Evolutionary conservation across 768 basidiomycete genomes (phyloP).

Genomic region (Trametes elegans): DNA sequence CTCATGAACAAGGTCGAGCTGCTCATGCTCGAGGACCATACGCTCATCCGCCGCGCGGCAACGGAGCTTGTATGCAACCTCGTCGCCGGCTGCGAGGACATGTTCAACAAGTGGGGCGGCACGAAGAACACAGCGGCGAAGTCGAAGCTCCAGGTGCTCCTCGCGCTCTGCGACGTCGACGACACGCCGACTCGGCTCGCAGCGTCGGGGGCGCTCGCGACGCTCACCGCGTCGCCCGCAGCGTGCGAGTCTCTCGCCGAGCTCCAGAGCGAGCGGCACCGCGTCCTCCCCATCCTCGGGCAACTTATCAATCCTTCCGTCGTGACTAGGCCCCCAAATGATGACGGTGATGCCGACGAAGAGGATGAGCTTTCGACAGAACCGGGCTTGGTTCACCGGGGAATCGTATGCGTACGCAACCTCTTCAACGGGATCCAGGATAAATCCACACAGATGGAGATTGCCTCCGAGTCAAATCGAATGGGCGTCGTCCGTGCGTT

Average conservation of each 20-base stretch:
- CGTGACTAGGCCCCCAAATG: slow-evolving; percentile 32
- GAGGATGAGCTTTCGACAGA: slow-evolving; percentile 35
- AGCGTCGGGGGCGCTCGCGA: slow-evolving; percentile 89
- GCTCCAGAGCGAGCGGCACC: slow-evolving; percentile 63
- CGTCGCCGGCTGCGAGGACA: slow-evolving; percentile 68
- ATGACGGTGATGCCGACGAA: slow-evolving; percentile 34
- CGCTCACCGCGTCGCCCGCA: slow-evolving; percentile 58
- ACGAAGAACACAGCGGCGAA: slow-evolving; percentile 39
- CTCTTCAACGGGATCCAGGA: slow-evolving; percentile 49
- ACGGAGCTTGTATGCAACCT: slow-evolving; percentile 93
- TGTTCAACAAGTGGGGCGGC: slow-evolving; percentile 73
- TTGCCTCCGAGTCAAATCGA: slow-evolving; percentile 52
- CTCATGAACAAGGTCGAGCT: slow-evolving; percentile 67
- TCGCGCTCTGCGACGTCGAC: slow-evolving; percentile 84
- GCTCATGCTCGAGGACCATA: slow-evolving; percentile 79
- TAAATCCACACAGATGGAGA: slow-evolving; percentile 34
- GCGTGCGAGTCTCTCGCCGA: slow-evolving; percentile 62
- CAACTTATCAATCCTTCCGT: slow-evolving; percentile 63
- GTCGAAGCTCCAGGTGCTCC: slow-evolving; percentile 75
- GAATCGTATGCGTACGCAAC: slow-evolving; percentile 71
- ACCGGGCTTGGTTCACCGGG: slow-evolving; percentile 73
- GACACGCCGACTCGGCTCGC: slow-evolving; percentile 84
- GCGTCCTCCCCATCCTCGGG: slow-evolving; percentile 63
- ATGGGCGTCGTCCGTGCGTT: slow-evolving; percentile 56
- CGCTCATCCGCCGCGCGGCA: slow-evolving; percentile 80